phyloP scores from a whole-genome alignment of 2,329 filamentous ascomycete genomes.

The Fusarium sp. region DNA sequence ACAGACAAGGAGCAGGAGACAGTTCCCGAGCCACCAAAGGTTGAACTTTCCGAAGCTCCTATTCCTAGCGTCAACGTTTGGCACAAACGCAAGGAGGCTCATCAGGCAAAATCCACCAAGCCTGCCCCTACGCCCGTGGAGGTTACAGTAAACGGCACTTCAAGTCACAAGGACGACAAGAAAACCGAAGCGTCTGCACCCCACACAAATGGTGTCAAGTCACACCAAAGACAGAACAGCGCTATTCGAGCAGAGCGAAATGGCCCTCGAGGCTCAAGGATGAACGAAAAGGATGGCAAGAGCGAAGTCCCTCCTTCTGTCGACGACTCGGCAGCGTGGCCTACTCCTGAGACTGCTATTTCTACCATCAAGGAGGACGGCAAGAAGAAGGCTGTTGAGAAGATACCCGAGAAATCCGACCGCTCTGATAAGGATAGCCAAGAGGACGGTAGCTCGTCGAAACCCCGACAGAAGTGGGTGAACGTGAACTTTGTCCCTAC shows the following conservation, averaged over 20 bases:
- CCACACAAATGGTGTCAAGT: constrained; percentile 54
- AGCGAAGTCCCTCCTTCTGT: constrained; percentile 68
- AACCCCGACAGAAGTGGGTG: constrained; percentile 79
- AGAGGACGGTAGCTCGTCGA: constrained; percentile 59
- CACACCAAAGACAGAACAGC: constrained; percentile 58
- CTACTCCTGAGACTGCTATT: constrained; percentile 82
- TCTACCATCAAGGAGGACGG: constrained; percentile 72
- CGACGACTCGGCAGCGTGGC: constrained; percentile 85
- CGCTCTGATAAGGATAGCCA: constrained; percentile 73
- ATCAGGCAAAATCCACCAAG: constrained; percentile 64
- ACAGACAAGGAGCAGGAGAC: constrained; percentile 66
- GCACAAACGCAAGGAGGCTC: constrained; percentile 79
- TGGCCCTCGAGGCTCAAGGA: constrained; percentile 61
- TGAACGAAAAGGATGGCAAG: constrained; percentile 57
- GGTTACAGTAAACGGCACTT: constrained; percentile 48
- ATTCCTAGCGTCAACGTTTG: constrained; percentile 89
- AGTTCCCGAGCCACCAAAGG: constrained; percentile 62
- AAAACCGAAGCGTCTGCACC: constrained; percentile 52
- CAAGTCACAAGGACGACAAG: constrained; percentile 55
- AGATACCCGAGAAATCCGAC: constrained; percentile 67
- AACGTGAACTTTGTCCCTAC: constrained; percentile 84
- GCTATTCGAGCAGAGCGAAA: constrained; percentile 54
- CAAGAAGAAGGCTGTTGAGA: constrained; percentile 78
- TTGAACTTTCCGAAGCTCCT: constrained; percentile 82
- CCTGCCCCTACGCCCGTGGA: constrained; percentile 52